Evolutionary conservation across 2,329 filamentous ascomycete genomes (phyloP).

Genomic region (Fusarium sp.): DNA sequence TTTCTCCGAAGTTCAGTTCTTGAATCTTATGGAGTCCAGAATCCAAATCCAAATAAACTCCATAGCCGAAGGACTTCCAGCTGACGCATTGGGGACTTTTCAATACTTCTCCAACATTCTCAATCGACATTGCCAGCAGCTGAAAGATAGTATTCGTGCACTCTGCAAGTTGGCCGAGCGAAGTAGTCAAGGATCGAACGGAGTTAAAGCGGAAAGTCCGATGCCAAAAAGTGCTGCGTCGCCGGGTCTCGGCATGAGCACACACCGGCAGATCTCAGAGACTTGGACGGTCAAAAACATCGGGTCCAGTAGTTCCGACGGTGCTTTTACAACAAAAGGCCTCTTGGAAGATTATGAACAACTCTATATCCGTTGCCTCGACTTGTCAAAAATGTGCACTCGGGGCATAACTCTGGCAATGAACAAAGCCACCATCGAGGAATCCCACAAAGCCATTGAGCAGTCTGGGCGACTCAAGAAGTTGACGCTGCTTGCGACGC

Average conservation of each 20-base stretch:
- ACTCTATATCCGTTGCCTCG: not conserved
- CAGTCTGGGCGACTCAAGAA: not conserved
- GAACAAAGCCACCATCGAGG: constrained; percentile 1
- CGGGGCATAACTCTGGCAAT: not conserved
- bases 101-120: constrained; percentile 1
- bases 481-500: constrained; percentile 4
- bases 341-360: not conserved
- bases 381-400: constrained; percentile 1
- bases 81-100: not conserved
- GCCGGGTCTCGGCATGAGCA: not conserved
- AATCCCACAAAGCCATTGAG: not conserved
- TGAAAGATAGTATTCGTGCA: not conserved
- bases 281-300: not conserved
- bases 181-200: not conserved
- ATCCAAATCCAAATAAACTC: not conserved
- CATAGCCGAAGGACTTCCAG: not conserved
- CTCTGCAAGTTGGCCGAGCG: not conserved
- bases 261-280: not conserved
- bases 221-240: not conserved
- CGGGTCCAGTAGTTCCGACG: not conserved
- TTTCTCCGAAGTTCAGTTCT: not conserved
- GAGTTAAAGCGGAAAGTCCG: not conserved
- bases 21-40: constrained; percentile 1
- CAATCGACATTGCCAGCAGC: not conserved
- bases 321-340: not conserved